These are phyloP conservation scores for Apiospora saccharicola DNA, from an alignment of 2,329 filamentous ascomycete genomes.

Conservation along the genomic window DNA sequence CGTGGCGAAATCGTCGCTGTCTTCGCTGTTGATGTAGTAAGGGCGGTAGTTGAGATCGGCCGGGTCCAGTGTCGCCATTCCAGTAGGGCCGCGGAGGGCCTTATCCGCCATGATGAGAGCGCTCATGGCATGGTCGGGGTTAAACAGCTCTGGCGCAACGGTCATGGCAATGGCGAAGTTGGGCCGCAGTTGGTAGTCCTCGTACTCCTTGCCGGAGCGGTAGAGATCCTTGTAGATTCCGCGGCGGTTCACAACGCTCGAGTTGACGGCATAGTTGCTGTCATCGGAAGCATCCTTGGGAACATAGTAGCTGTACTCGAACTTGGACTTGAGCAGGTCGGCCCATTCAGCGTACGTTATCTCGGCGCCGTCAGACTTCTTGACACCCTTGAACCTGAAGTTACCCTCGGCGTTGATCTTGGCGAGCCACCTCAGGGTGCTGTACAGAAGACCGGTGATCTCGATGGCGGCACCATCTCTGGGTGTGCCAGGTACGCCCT, in stretches of 20 bases:
- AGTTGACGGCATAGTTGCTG: slow-evolving; percentile 79
- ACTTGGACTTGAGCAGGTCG: slow-evolving; percentile 78
- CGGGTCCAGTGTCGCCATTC: slow-evolving; percentile 96
- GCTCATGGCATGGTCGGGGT: slow-evolving; percentile 76
- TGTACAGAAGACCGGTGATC: slow-evolving; percentile 93
- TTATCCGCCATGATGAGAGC: slow-evolving; percentile 83
- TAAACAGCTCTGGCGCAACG: slow-evolving; percentile 88
- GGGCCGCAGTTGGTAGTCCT: slow-evolving; percentile 94
- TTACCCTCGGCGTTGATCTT: slow-evolving; percentile 71
- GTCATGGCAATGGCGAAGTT: slow-evolving; percentile 98
- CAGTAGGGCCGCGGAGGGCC: slow-evolving; percentile 82
- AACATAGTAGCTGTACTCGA: slow-evolving; percentile 92
- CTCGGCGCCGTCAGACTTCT: slow-evolving; percentile 62
- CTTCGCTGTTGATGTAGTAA: slow-evolving; percentile 94
- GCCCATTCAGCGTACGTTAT: slow-evolving; percentile 85
- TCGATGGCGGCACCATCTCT: slow-evolving; percentile 95
- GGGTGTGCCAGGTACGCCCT: slow-evolving; percentile 94
- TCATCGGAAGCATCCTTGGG: slow-evolving; percentile 76
- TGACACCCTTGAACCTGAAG: slow-evolving; percentile 78
- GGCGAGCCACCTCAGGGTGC: slow-evolving; percentile 82
- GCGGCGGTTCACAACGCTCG: slow-evolving; percentile 81
- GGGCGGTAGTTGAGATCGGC: slow-evolving; percentile 91
- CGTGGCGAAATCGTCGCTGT: slow-evolving; percentile 89
- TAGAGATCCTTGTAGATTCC: slow-evolving; percentile 99
- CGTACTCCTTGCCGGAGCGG: slow-evolving; percentile 91